Evolutionary conservation across 192 early-diverging fungal genomes (phyloP).

Genomic region (Rhizoclosmatium sp.): DNA sequence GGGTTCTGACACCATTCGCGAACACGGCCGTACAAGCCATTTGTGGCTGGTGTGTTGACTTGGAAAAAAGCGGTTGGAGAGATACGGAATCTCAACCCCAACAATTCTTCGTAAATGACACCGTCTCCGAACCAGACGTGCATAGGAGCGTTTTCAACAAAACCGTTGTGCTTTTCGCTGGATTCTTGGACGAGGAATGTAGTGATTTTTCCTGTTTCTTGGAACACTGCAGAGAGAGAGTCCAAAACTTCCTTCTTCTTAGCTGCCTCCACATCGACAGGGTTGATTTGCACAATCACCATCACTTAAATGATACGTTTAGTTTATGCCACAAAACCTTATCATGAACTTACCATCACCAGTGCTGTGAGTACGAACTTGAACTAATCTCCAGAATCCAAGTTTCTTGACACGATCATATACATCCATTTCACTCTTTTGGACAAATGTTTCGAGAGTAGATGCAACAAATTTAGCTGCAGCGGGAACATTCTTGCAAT

Average conservation of each 20-base stretch:
- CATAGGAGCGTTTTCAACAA: constrained; percentile 55
- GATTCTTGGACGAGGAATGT: constrained; percentile 59
- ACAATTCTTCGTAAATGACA: constrained; percentile 68
- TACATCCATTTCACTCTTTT: constrained; percentile 35
- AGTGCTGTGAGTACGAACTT: constrained; percentile 67
- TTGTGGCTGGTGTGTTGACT: constrained; percentile 75
- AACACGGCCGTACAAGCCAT: constrained; percentile 67
- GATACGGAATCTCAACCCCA: constrained; percentile 71
- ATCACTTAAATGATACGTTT: constrained; percentile 47
- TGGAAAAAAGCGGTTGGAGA: constrained; percentile 83
- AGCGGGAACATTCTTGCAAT: constrained; percentile 56
- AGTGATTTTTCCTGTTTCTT: constrained; percentile 44
- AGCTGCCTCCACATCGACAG: constrained; percentile 48
- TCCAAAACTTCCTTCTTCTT: constrained; percentile 46
- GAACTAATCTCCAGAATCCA: constrained; percentile 72
- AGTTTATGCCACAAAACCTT: constrained; percentile 3
- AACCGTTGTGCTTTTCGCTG: constrained; percentile 63
- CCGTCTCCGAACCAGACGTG: constrained; percentile 60
- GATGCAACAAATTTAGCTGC: constrained; percentile 60
- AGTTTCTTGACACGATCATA: constrained; percentile 56
- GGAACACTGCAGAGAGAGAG: constrained; percentile 30
- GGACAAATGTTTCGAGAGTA: constrained; percentile 50
- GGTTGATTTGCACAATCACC: constrained; percentile 70
- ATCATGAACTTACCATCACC: constrained; percentile 59
- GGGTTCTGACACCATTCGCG: constrained; percentile 59